phyloP scores from a whole-genome alignment of 768 basidiomycete species.

The Leccinum boreale region DNA sequence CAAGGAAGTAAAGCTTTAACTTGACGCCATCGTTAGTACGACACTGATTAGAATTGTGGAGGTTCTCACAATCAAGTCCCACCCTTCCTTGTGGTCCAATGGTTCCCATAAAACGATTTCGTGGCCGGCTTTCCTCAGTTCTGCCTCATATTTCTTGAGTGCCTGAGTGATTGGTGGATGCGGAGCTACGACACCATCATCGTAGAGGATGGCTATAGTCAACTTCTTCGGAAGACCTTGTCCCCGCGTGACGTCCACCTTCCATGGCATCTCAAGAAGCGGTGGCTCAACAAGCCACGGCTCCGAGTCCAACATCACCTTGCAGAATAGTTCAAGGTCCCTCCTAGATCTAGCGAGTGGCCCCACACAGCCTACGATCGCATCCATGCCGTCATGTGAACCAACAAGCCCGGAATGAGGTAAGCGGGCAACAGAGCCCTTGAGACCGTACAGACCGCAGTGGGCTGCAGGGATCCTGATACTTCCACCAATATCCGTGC shows the following conservation, averaged over 20 bases:
- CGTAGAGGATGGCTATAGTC: slow-evolving; percentile 46
- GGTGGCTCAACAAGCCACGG: slow-evolving; percentile 47
- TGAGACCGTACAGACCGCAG: slow-evolving; percentile 42
- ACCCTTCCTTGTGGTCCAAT: slow-evolving; percentile 41
- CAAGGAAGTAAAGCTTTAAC: slow-evolving; percentile 47
- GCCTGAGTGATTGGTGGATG: slow-evolving; percentile 47
- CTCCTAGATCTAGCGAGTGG: slow-evolving; percentile 47
- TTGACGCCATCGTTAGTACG: slow-evolving; percentile 23
- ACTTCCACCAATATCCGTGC: slow-evolving; percentile 51
- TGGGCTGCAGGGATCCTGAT: slow-evolving; percentile 41
- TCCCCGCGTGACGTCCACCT: slow-evolving; percentile 36
- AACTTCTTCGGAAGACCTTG: slow-evolving; percentile 38
- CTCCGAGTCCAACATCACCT: slow-evolving; percentile 42
- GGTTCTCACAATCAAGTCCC: slow-evolving; percentile 43
- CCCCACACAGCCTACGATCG: slow-evolving; percentile 47
- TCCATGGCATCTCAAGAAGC: slow-evolving; percentile 51
- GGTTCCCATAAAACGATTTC: slow-evolving; percentile 50
- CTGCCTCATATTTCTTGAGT: slow-evolving; percentile 37
- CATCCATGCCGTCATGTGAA: slow-evolving; percentile 53
- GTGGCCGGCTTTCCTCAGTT: slow-evolving; percentile 44
- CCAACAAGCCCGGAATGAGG: slow-evolving; percentile 50
- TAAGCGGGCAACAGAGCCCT: slow-evolving; percentile 47
- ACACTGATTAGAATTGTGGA: not conserved
- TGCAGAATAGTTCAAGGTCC: slow-evolving; percentile 48
- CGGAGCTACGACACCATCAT: slow-evolving; percentile 49